phyloP scores from a whole-genome alignment of 2,329 filamentous ascomycete genomes.

The Penicillium sp. region DNA sequence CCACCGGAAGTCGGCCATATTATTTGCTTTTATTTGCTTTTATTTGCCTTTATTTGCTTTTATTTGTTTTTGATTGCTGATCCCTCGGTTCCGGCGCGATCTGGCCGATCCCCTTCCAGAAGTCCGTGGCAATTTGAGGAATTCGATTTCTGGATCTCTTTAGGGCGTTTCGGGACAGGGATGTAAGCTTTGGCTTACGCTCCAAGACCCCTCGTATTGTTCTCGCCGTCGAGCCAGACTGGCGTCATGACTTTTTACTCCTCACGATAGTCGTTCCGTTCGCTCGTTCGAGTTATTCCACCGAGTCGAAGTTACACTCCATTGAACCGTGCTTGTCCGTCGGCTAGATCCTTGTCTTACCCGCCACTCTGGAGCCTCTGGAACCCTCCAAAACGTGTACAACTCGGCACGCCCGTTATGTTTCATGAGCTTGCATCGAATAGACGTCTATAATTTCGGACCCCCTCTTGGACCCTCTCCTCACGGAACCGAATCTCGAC shows the following conservation, averaged over 20 bases:
- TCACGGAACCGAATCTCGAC: not conserved
- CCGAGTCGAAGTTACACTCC: conserved; percentile 4
- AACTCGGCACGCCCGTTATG: not conserved
- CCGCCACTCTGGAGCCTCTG: not conserved
- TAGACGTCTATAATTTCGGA: not conserved
- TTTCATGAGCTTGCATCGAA: not conserved
- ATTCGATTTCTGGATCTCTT: not conserved
- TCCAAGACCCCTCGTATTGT: not conserved
- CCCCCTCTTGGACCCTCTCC: not conserved
- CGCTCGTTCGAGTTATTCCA: not conserved
- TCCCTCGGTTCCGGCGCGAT: not conserved
- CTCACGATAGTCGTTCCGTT: not conserved
- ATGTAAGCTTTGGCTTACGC: not conserved
- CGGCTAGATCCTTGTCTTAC: not conserved
- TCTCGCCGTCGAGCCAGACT: no score
- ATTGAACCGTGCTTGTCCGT: conserved; percentile 1
- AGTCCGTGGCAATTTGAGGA: not conserved
- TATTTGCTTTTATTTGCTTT: not conserved
- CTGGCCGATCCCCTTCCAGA: not conserved
- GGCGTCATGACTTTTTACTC: not conserved
- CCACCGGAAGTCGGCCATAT: not conserved
- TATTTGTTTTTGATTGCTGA: not conserved
- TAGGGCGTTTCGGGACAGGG: not conserved
- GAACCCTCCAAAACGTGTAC: no score
- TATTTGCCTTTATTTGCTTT: not conserved